Percentiles rank a stretch among this genome's conserved stretches.
Conservation (phyloP, 148 eudicot genomes). For the Camellia japonica region DNA sequence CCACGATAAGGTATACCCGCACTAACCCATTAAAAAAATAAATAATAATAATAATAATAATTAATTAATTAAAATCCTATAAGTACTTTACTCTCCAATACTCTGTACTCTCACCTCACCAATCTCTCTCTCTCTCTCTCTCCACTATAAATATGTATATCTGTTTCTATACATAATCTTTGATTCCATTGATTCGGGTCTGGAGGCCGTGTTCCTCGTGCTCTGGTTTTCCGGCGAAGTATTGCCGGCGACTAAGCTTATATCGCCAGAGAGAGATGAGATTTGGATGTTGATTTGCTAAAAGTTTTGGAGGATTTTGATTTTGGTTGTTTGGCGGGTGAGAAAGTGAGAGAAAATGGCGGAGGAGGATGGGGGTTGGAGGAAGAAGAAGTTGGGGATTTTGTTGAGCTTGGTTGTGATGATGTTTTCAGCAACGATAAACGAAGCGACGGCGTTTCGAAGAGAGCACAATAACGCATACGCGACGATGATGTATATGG, state of each 20-base stretch:
- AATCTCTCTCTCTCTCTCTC: too few relatives aligned
- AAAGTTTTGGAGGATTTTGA: not conserved
- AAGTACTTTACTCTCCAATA: too few relatives aligned
- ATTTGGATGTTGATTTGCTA: not conserved
- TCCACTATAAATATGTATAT: too few relatives aligned
- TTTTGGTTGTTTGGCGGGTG: not conserved
- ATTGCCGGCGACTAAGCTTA: not conserved
- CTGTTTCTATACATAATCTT: too few relatives aligned
- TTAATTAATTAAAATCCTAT: too few relatives aligned
- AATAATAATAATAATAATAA: too few relatives aligned
- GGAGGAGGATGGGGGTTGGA: not conserved
- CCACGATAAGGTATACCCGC: too few relatives aligned
- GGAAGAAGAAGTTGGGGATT: conserved; percentile 11
- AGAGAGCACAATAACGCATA: conserved; percentile 58
- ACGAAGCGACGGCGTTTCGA: conserved; percentile 16
- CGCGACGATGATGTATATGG: conserved; percentile 99
- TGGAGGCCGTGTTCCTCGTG: too few relatives aligned
- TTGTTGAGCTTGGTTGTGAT: conserved; percentile 3
- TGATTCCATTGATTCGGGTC: too few relatives aligned
- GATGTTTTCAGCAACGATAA: not conserved
- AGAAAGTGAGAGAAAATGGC: conserved; percentile 7
- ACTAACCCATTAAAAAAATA: too few relatives aligned
- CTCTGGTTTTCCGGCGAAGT: too few relatives aligned
- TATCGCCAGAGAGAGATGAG: not conserved
- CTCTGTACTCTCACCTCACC: too few relatives aligned